Conservation (phyloP, 202 grass and related monocot genomes). For the Setaria viridis region DNA sequence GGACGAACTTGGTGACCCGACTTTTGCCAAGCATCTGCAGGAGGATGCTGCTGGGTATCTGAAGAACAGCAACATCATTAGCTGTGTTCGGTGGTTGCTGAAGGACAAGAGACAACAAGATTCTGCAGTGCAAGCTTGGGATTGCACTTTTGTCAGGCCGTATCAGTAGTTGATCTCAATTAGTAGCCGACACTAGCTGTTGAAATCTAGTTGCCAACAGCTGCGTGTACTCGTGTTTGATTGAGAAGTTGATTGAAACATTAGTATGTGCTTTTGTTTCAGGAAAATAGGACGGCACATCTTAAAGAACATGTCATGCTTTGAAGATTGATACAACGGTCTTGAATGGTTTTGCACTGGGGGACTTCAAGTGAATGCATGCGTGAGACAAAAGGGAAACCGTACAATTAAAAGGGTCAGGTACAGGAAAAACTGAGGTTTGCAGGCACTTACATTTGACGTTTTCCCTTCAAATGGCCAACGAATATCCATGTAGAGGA, state of each 20-base stretch:
- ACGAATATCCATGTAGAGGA: slow-evolving; percentile 36
- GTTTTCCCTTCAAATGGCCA: slow-evolving; percentile 71
- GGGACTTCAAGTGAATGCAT: slow-evolving; percentile 14
- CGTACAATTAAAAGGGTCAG: slow-evolving; percentile 25
- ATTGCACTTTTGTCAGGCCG: slow-evolving; percentile 15
- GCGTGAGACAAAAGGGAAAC: slow-evolving; percentile 38
- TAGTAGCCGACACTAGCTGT: slow-evolving; percentile 44
- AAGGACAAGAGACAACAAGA: slow-evolving; percentile 23
- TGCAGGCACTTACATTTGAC: slow-evolving; percentile 62
- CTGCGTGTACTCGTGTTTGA: slow-evolving; percentile 30
- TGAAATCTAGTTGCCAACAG: slow-evolving; percentile 46
- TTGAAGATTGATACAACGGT: slow-evolving; percentile 3
- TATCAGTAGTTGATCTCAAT: slow-evolving; percentile 34
- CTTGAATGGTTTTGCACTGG: slow-evolving; percentile 10
- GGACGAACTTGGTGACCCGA: slow-evolving; percentile 79
- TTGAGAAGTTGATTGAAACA: background rate
- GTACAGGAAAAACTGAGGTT: background rate
- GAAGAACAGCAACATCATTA: slow-evolving; percentile 30
- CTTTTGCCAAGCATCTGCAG: slow-evolving; percentile 75
- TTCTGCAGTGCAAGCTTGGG: slow-evolving; percentile 29
- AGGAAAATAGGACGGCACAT: background rate
- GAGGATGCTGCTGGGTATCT: slow-evolving; percentile 77
- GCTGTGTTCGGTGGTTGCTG: slow-evolving; percentile 20
- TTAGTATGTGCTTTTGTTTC: background rate
- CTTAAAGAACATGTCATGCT: background rate